Conservation (phyloP, 2,329 filamentous ascomycete species). For the Talaromyces sp. region DNA sequence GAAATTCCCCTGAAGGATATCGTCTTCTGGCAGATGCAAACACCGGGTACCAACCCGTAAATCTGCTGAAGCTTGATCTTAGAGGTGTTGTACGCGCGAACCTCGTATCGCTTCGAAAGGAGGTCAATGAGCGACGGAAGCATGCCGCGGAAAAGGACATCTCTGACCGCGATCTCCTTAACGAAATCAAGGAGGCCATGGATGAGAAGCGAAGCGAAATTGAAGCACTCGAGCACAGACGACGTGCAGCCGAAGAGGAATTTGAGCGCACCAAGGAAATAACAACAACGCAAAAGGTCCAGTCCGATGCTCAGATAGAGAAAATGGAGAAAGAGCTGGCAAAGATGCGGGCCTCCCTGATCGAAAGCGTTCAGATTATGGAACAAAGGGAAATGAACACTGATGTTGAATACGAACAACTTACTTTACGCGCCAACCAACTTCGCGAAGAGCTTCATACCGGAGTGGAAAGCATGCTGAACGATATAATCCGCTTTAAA, state of each 20-base stretch:
- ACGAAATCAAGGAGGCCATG: slow-evolving; percentile 93
- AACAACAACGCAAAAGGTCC: slow-evolving; percentile 79
- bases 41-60: slow-evolving; percentile 83
- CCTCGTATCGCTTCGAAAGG: slow-evolving; percentile 74
- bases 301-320: slow-evolving; percentile 89
- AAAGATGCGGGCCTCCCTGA: slow-evolving; percentile 78
- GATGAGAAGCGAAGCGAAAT: slow-evolving; percentile 93
- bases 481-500: slow-evolving; percentile 98
- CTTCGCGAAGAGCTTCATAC: slow-evolving; percentile 97
- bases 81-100: slow-evolving; percentile 74
- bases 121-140: slow-evolving; percentile 84
- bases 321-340: slow-evolving; percentile 98
- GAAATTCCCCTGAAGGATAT: slow-evolving; percentile 55
- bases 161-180: slow-evolving; percentile 87
- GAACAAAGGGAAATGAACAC: slow-evolving; percentile 95
- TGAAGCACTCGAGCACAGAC: slow-evolving; percentile 81
- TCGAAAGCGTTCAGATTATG: slow-evolving; percentile 83
- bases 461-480: slow-evolving; percentile 90
- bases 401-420: slow-evolving; percentile 91
- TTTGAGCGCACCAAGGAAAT: slow-evolving; percentile 90
- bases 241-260: slow-evolving; percentile 83
- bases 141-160: slow-evolving; percentile 82
- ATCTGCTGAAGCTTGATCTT: slow-evolving; percentile 84
- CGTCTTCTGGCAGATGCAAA: slow-evolving; percentile 74
- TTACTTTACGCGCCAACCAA: slow-evolving; percentile 75